A percentile compares a stretch with the other conserved stretches of the same genome.
Evolutionary conservation across 139 green algal genomes (phyloP).

Genomic region (Bryopsis sp.): DNA sequence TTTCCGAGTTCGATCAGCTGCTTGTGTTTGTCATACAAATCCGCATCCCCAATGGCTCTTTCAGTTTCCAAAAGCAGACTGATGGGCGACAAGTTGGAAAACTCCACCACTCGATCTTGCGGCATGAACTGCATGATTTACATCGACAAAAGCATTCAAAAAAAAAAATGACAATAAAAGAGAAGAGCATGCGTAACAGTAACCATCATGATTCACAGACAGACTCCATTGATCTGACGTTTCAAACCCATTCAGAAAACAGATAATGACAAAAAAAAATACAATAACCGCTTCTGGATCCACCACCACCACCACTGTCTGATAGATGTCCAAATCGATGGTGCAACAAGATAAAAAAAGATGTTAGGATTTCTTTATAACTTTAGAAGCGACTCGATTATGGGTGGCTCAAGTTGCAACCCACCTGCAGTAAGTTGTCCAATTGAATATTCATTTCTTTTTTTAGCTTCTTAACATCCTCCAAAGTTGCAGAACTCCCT

Average conservation of each 20-base stretch:
- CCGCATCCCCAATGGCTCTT: conserved; percentile 67
- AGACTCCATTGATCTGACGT: too few relatives aligned
- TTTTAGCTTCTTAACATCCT: conserved; percentile 53
- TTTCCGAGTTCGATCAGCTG: conserved; percentile 51
- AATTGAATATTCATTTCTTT: conserved; percentile 83
- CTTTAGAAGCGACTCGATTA: not conserved
- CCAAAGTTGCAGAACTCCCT: conserved; percentile 27
- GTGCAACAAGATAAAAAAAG: not conserved
- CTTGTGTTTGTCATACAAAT: conserved; percentile 64
- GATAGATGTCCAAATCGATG: not conserved
- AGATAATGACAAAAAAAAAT: conserved; percentile 3
- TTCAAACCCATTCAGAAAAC: too few relatives aligned
- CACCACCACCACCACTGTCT: not conserved
- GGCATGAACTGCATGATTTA: conserved; percentile 74
- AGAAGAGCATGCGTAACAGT: not conserved
- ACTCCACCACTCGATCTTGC: conserved; percentile 88
- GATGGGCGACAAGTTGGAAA: conserved; percentile 66
- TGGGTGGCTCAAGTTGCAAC: not conserved
- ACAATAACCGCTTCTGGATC: not conserved
- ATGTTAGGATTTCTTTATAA: not conserved
- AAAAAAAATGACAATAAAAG: not conserved
- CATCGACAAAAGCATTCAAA: conserved; percentile 6
- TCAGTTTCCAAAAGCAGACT: conserved; percentile 85
- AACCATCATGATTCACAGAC: not conserved
- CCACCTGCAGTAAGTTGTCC: conserved; percentile 89